Evolutionary conservation across 768 basidiomycete species (phyloP).

Genomic region (Tulasnella sp.): DNA sequence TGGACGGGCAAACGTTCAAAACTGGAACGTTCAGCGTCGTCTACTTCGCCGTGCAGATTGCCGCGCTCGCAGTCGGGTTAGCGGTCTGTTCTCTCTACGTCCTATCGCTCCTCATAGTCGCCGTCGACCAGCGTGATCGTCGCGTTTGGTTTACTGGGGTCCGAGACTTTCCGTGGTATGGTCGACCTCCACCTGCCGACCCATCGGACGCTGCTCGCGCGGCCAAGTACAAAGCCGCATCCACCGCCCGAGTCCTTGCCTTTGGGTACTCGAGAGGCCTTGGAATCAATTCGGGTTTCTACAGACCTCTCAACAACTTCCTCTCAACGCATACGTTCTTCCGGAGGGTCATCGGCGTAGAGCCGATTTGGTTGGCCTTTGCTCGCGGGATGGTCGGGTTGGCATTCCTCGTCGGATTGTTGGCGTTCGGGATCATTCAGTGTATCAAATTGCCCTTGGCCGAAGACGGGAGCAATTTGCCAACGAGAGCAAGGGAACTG

Average conservation of each 20-base stretch:
- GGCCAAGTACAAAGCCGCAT: neutral
- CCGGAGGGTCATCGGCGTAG: conserved; percentile 11
- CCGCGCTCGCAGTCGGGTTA: neutral
- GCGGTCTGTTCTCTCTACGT: neutral
- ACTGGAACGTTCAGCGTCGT: conserved; percentile 19
- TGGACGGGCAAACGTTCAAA: neutral
- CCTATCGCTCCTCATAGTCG: neutral
- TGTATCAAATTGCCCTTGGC: conserved; percentile 17
- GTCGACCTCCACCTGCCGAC: conserved; percentile 10
- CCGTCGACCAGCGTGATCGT: neutral
- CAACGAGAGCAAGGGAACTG: neutral
- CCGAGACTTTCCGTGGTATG: conserved; percentile 22
- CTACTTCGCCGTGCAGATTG: conserved; percentile 21
- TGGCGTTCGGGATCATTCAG: conserved; percentile 15
- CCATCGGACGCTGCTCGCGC: neutral
- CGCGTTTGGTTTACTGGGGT: conserved; percentile 13
- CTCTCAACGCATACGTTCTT: conserved; percentile 24
- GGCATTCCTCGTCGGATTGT: conserved; percentile 13
- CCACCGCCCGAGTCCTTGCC: neutral
- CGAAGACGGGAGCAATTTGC: conserved; percentile 19
- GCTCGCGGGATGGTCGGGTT: conserved; percentile 9
- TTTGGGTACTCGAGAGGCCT: conserved; percentile 15
- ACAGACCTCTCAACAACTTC: conserved; percentile 21
- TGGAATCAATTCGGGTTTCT: conserved; percentile 11
- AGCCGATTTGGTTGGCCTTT: conserved; percentile 23